A percentile compares a stretch with the other conserved stretches of the same genome.
phyloP scores from a whole-genome alignment of 2,329 filamentous ascomycete species.

The Alternaria burnsii region DNA sequence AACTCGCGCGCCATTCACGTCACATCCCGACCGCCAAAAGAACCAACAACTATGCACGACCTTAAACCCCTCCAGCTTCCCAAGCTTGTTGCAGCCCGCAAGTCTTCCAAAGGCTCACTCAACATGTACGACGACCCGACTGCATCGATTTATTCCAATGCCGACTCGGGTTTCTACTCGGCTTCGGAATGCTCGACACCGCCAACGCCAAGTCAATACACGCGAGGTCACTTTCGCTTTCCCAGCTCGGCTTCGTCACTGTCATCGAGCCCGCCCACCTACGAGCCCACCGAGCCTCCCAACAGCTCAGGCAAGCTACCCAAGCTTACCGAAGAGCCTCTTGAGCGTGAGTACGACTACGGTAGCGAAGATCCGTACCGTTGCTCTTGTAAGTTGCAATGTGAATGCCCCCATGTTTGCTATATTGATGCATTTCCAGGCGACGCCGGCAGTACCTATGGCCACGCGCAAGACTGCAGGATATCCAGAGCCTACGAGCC shows the following conservation, averaged over 20 bases:
- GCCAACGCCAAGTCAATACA: constrained; percentile 74
- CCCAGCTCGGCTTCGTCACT: constrained; percentile 83
- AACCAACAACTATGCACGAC: constrained; percentile 45
- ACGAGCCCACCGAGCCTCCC: constrained; percentile 65
- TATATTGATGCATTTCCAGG: constrained; percentile 55
- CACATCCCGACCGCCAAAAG: constrained; percentile 29
- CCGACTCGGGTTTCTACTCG: constrained; percentile 55
- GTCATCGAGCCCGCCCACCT: constrained; percentile 62
- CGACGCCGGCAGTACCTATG: constrained; percentile 64
- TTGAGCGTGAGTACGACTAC: constrained; percentile 71
- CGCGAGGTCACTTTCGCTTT: constrained; percentile 68
- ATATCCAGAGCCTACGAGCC: constrained; percentile 70
- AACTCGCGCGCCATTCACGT: constrained; percentile 39
- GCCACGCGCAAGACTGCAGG: constrained; percentile 56
- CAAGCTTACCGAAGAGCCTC: constrained; percentile 84
- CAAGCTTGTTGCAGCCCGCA: constrained; percentile 50
- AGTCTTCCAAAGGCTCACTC: constrained; percentile 46
- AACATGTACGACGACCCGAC: constrained; percentile 45
- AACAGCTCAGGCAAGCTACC: constrained; percentile 72
- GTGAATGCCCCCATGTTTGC: constrained; percentile 15
- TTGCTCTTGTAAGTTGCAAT: constrained; percentile 74
- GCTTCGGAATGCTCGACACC: constrained; percentile 75
- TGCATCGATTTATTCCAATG: constrained; percentile 44
- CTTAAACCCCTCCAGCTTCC: constrained; percentile 52
- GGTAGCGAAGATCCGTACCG: constrained; percentile 58